Conservation (phyloP, 495 filamentous ascomycete genomes). For the Viridothelium virens region DNA sequence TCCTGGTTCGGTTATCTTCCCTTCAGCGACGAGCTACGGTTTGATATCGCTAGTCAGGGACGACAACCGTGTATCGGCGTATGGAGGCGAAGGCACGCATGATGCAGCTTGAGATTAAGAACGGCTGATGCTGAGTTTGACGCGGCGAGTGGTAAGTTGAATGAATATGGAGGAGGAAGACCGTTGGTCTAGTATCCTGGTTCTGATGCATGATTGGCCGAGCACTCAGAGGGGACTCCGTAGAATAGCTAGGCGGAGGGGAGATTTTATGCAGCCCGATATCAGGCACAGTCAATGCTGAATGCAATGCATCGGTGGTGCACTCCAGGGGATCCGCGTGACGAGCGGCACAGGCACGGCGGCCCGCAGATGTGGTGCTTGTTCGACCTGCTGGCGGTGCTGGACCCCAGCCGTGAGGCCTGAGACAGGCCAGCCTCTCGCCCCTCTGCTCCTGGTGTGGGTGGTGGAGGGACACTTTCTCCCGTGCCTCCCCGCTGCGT, state of each 20-base stretch:
- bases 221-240: background rate
- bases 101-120: slow-evolving; percentile 2
- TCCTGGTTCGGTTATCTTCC: background rate
- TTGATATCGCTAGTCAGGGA: slow-evolving; percentile 7
- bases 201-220: background rate
- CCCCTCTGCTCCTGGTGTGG: background rate
- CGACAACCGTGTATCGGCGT: background rate
- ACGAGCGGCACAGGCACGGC: background rate
- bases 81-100: background rate
- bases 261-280: background rate
- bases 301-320: background rate
- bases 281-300: background rate
- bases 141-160: background rate
- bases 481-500: background rate
- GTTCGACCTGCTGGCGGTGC: background rate
- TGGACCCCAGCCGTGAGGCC: background rate
- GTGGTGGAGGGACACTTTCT: background rate
- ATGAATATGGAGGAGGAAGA: background rate
- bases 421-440: background rate
- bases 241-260: background rate
- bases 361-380: slow-evolving; percentile 5
- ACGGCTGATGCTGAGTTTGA: background rate
- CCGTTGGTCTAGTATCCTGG: background rate
- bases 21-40: slow-evolving; percentile 1
- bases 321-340: background rate